Conservation (phyloP, 2,329 filamentous ascomycete species). For the Hansfordia pulvinata region DNA sequence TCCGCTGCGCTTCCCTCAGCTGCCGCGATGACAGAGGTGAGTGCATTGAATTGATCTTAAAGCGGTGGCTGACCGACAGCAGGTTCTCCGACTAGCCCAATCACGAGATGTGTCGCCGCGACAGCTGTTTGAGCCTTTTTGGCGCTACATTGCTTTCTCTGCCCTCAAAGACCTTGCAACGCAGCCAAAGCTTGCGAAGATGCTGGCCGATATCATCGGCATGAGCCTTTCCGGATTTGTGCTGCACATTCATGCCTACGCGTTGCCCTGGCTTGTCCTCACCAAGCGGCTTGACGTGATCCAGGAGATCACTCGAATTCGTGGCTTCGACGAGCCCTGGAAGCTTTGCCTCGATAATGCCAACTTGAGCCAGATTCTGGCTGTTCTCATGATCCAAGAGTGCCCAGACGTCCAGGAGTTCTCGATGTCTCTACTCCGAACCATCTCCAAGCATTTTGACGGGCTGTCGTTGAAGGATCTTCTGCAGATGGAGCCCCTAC, state of each 20-base stretch:
- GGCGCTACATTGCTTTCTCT: conserved; percentile 71
- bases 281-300: conserved; percentile 67
- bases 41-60: conserved; percentile 4
- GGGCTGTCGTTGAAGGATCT: conserved; percentile 52
- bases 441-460: conserved; percentile 58
- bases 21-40: conserved; percentile 70
- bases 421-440: conserved; percentile 53
- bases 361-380: conserved; percentile 45
- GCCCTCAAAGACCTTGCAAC: conserved; percentile 70
- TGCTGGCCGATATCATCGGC: conserved; percentile 68
- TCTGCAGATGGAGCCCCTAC: conserved; percentile 60
- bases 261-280: conserved; percentile 76
- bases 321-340: conserved; percentile 53
- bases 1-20: conserved; percentile 66
- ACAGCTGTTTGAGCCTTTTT: conserved; percentile 73
- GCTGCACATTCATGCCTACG: conserved; percentile 62
- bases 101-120: conserved; percentile 46
- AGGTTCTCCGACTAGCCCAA: conserved; percentile 58
- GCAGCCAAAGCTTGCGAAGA: conserved; percentile 68
- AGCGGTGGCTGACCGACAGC: conserved; percentile 1
- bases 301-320: conserved; percentile 64
- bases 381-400: conserved; percentile 45
- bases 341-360: conserved; percentile 36
- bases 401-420: conserved; percentile 44
- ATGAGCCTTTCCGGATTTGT: conserved; percentile 65